A percentile compares a stretch with the other conserved stretches of the same genome.
Conservation (phyloP, 768 basidiomycete species). For the Lactifluus subvellereus region DNA sequence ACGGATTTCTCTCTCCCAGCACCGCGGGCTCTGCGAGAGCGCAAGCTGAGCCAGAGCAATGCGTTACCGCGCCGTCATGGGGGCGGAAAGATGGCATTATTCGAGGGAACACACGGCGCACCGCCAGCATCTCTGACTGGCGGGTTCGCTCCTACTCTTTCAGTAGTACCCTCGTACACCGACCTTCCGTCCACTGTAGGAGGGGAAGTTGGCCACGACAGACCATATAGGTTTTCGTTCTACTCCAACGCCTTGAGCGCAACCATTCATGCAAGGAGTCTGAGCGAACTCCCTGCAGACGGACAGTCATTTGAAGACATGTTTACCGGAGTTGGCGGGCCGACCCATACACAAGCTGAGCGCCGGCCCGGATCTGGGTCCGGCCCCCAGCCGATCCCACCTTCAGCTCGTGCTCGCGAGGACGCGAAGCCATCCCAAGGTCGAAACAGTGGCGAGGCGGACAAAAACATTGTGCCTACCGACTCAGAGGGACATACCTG, state of each 20-base stretch:
- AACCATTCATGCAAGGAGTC: conserved; percentile 90
- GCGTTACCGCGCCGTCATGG: conserved; percentile 56
- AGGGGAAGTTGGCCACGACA: conserved; percentile 47
- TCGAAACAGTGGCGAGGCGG: conserved; percentile 1
- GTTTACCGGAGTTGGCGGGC: conserved; percentile 50
- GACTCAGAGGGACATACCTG: conserved; percentile 69
- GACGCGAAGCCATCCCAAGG: background rate
- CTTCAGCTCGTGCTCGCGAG: background rate
- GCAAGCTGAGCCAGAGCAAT: conserved; percentile 83
- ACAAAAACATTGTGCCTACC: conserved; percentile 4
- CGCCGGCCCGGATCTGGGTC: conserved; percentile 6
- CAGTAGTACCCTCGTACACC: conserved; percentile 39
- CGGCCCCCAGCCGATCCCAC: conserved; percentile 1
- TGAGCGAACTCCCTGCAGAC: conserved; percentile 90
- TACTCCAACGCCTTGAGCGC: conserved; percentile 90
- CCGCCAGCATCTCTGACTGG: conserved; percentile 37
- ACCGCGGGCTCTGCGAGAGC: conserved; percentile 64
- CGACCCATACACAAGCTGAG: background rate
- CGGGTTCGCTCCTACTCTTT: conserved; percentile 30
- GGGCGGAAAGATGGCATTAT: conserved; percentile 84
- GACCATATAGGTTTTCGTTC: conserved; percentile 97
- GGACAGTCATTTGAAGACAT: conserved; percentile 91
- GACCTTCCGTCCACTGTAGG: conserved; percentile 29
- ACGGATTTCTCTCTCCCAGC: conserved; percentile 30
- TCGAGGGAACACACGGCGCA: conserved; percentile 55